A percentile compares a stretch with the other conserved stretches of the same genome.
These are phyloP conservation scores for Ricinus communis DNA, from an alignment of 345 rosid species.

Conservation along the genomic window DNA sequence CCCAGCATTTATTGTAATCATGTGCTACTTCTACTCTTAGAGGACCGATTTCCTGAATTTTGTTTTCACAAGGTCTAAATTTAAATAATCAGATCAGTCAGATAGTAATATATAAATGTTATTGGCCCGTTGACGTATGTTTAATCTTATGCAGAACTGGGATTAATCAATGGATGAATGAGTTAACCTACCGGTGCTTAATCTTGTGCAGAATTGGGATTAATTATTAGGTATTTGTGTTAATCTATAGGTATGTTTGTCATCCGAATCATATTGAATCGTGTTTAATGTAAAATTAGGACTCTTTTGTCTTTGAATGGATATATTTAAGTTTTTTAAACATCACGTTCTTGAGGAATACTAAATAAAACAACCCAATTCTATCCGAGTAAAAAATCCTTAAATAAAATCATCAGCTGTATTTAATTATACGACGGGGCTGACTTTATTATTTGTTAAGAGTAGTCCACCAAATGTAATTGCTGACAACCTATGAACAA, in stretches of 20 bases:
- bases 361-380: too few species aligned
- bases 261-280: not conserved
- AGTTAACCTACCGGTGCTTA: constrained; percentile 3
- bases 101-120: not conserved
- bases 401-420: too few species aligned
- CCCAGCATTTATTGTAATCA: constrained; percentile 42
- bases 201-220: not conserved
- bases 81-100: too few species aligned
- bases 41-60: not conserved
- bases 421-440: too few species aligned
- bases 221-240: not conserved
- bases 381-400: too few species aligned
- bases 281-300: not conserved
- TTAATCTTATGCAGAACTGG: not conserved
- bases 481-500: too few species aligned
- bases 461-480: too few species aligned
- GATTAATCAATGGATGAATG: not conserved
- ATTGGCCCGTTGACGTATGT: not conserved
- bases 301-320: not conserved
- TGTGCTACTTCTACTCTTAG: constrained; percentile 18
- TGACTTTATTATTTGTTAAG: too few species aligned
- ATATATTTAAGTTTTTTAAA: too few species aligned
- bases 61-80: too few species aligned
- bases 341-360: too few species aligned
- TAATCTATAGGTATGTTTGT: constrained; percentile 15